These are phyloP conservation scores for Angomonas ambiguus DNA, from an alignment of 208 protist species.

Conservation along the genomic window DNA sequence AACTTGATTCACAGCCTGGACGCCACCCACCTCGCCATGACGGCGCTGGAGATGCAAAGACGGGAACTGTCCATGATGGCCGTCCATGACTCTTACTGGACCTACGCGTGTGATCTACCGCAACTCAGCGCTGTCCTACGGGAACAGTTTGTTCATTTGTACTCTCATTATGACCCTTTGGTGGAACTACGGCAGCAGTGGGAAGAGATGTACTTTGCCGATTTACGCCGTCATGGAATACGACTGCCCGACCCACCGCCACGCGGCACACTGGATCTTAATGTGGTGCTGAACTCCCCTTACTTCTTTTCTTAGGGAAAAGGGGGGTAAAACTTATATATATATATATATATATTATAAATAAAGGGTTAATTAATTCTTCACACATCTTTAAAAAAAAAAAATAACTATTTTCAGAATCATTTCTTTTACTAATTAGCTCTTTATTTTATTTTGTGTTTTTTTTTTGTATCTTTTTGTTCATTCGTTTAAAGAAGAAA, in stretches of 20 bases:
- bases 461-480: constrained; percentile 13
- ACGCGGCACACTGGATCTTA: constrained; percentile 82
- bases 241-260: constrained; percentile 84
- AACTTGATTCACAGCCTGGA: constrained; percentile 99
- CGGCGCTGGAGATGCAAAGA: constrained; percentile 90
- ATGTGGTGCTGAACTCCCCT: constrained; percentile 78
- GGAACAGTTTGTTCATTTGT: constrained; percentile 96
- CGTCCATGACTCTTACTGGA: constrained; percentile 99
- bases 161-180: constrained; percentile 88
- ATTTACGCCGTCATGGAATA: constrained; percentile 77
- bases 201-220: constrained; percentile 87
- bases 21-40: constrained; percentile 97
- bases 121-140: constrained; percentile 91
- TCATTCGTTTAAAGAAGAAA: background rate
- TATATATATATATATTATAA: background rate
- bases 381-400: background rate
- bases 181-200: constrained; percentile 92
- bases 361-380: background rate
- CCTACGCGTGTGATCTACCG: constrained; percentile 93
- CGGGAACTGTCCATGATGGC: constrained; percentile 92
- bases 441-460: constrained; percentile 10
- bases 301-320: constrained; percentile 90
- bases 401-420: constrained; percentile 8
- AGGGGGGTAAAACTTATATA: constrained; percentile 1
- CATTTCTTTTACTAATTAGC: constrained; percentile 1